A percentile compares a stretch with the other conserved stretches of the same genome.
Conservation (phyloP, 2,329 filamentous ascomycete genomes). For the Diaporthe sp. region DNA sequence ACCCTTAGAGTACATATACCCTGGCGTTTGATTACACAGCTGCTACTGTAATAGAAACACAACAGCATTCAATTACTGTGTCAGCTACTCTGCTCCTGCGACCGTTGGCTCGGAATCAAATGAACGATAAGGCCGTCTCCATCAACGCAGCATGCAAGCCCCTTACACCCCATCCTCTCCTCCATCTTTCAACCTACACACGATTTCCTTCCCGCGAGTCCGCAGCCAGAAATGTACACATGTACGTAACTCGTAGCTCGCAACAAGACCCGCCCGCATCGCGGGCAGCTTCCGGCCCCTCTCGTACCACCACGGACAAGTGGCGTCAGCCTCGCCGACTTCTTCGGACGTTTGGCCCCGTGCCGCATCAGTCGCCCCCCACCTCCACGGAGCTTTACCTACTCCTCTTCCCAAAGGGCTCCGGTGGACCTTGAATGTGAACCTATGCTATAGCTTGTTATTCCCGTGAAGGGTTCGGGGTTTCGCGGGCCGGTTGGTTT, state of each 20-base stretch:
- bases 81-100: neutral
- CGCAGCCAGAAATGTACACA: neutral
- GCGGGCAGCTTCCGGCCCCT: neutral
- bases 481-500: no score
- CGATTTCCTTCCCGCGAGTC: neutral
- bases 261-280: neutral
- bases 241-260: neutral
- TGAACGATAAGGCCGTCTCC: neutral
- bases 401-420: neutral
- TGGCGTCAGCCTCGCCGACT: neutral
- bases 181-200: neutral
- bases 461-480: no score
- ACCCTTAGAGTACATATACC: neutral
- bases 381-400: neutral
- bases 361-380: neutral
- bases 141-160: neutral
- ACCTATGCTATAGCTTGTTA: no score
- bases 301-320: neutral
- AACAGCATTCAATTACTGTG: neutral
- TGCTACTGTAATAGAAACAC: neutral
- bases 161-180: no score
- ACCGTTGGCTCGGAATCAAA: no score
- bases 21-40: no score
- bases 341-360: neutral
- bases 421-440: no score